phyloP scores from a whole-genome alignment of 83 land plant species.

The Picea abies region DNA sequence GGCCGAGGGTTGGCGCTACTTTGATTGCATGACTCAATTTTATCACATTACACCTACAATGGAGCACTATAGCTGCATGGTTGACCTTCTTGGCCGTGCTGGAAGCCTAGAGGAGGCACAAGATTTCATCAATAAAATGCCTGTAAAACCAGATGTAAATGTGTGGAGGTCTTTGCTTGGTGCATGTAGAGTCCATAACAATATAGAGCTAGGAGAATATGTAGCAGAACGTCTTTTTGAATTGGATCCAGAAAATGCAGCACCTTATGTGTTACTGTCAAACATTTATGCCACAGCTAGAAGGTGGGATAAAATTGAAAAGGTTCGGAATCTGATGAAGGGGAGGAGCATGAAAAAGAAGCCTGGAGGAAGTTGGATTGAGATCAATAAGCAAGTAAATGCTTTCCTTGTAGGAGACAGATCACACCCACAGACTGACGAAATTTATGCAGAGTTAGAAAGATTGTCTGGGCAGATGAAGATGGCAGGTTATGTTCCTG shows the following conservation, averaged over 20 bases:
- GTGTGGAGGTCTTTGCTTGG: slow-evolving; percentile 39
- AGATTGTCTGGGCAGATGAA: slow-evolving; percentile 3
- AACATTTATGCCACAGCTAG: slow-evolving; percentile 37
- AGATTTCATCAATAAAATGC: slow-evolving; percentile 15
- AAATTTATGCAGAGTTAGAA: slow-evolving; percentile 11
- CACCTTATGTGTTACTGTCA: slow-evolving; percentile 35
- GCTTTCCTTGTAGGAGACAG: no score
- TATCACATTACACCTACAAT: slow-evolving; percentile 26
- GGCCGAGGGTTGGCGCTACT: slow-evolving; percentile 25
- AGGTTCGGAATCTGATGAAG: slow-evolving; percentile 24
- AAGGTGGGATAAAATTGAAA: slow-evolving; percentile 36
- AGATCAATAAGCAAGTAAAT: slow-evolving; percentile 7
- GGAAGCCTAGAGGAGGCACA: slow-evolving; percentile 23
- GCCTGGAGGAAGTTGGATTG: slow-evolving; percentile 43
- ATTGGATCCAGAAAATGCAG: slow-evolving; percentile 24
- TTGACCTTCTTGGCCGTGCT: no score
- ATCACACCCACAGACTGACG: no score
- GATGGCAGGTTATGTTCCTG: neutral
- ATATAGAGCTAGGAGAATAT: slow-evolving; percentile 18
- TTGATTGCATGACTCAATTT: slow-evolving; percentile 28
- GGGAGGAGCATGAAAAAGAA: slow-evolving; percentile 24
- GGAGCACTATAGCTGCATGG: no score
- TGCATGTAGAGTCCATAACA: slow-evolving; percentile 34
- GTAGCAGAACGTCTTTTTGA: slow-evolving; percentile 30
- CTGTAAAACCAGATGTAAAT: slow-evolving; percentile 6